phyloP scores from a whole-genome alignment of 768 basidiomycete species.

The Termitomyces sp. region DNA sequence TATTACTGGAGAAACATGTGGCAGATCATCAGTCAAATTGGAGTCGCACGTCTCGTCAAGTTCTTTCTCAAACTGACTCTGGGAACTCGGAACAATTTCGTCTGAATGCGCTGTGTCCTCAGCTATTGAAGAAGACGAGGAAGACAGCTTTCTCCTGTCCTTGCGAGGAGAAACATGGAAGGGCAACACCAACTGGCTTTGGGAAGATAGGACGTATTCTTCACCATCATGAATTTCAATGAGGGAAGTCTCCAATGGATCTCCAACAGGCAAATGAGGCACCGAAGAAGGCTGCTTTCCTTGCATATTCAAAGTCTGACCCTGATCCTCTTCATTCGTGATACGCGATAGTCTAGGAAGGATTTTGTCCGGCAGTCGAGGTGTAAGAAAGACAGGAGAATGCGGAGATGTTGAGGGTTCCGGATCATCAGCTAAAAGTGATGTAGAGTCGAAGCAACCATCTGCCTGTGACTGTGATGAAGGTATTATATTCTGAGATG shows the following conservation, averaged over 20 bases:
- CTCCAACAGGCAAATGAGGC: neutral
- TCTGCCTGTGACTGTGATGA: conserved; percentile 31
- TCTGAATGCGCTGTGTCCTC: conserved; percentile 4
- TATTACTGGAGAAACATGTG: neutral
- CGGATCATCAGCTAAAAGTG: neutral
- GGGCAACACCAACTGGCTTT: conserved; percentile 25
- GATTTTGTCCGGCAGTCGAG: neutral
- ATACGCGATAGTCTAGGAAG: neutral
- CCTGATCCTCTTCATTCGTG: neutral
- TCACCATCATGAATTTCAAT: conserved; percentile 11
- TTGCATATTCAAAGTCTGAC: neutral
- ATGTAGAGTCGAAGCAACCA: conserved; percentile 6
- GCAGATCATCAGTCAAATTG: neutral
- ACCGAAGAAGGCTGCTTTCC: neutral
- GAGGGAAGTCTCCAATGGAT: neutral
- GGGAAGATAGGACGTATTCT: conserved; percentile 28
- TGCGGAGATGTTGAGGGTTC: neutral
- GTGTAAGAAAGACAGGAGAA: neutral
- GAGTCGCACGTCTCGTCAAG: conserved; percentile 16
- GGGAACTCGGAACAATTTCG: conserved; percentile 40
- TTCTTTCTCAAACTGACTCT: conserved; percentile 37
- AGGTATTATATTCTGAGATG: conserved; percentile 19
- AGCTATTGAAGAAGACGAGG: conserved; percentile 3
- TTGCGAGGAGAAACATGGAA: conserved; percentile 19
- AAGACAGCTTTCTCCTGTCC: conserved; percentile 2